phyloP scores from a whole-genome alignment of 768 basidiomycete genomes.

The Crucibulum laeve region DNA sequence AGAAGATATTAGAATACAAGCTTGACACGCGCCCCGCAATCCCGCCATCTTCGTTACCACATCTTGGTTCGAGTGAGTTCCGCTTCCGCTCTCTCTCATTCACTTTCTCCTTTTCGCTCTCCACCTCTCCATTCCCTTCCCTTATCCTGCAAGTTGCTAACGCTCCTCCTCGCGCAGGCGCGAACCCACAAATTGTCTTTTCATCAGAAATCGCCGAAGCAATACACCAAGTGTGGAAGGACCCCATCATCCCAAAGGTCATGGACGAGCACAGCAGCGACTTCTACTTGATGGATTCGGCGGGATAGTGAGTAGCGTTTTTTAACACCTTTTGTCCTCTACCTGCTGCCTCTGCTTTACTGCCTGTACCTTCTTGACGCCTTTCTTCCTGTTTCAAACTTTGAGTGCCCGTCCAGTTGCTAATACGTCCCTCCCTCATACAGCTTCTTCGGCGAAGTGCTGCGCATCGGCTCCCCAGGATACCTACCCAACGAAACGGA shows the following conservation, averaged over 20 bases:
- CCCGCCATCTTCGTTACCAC: no score
- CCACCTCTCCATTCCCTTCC: not conserved
- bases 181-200: slow-evolving; percentile 35
- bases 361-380: not conserved
- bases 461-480: slow-evolving; percentile 76
- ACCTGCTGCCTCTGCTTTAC: not conserved
- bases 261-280: slow-evolving; percentile 59
- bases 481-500: slow-evolving; percentile 89
- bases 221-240: slow-evolving; percentile 66
- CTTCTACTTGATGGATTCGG: slow-evolving; percentile 96
- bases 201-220: slow-evolving; percentile 65
- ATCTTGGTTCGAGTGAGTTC: no score
- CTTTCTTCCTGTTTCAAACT: not conserved
- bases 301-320: slow-evolving; percentile 63
- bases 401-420: not conserved
- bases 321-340: slow-evolving; percentile 22
- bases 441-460: slow-evolving; percentile 83
- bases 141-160: not conserved
- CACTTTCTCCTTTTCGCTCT: slow-evolving; percentile 4
- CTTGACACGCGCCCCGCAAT: no score
- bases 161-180: slow-evolving; percentile 1
- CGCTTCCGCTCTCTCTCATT: slow-evolving; percentile 2
- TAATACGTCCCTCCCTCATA: not conserved
- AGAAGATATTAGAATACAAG: no score
- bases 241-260: slow-evolving; percentile 55